Evolutionary conservation across 345 rosid genomes (phyloP), one percentile per base, ranked within the genome.

Genomic region (Lumnitzera racemosa): DNA sequence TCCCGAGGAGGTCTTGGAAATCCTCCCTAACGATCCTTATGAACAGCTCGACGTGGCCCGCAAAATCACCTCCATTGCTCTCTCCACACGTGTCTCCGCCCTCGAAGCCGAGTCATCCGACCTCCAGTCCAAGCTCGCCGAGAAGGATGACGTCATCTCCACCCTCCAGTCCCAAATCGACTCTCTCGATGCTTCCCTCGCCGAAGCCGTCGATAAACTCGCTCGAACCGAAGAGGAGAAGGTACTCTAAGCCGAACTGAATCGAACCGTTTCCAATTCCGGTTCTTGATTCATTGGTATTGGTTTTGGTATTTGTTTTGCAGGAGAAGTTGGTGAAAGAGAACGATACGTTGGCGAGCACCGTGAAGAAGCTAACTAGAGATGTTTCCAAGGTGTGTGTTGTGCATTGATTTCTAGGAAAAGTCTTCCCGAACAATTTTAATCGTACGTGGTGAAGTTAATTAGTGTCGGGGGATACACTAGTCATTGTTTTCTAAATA

Each of bases 21-120:
- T 82, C 11, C 57, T 92, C 65, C 98, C 98, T n/a, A 71, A 94
- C 9, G 96, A 92, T 85, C 98, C 96, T 0, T 92, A 83, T 70
- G 87, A 89, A 20, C 98, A 92, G 63, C 94, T 92, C 15, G 98
- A 92, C 69, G 86, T 92, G 70, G 98, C 98, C 48, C 96, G 98
- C 54, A 92, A 89, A 49, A 92, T 89, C 88, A 92, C 96, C 15
- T 92, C 98, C 69, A 69, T 92, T 64, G 98, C 98, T 20, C 86
- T 92, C 67, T 72, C 96, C 23, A 72, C 96, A 27, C 96, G 98
- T 59, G 85, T 92, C 77, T 85, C 90, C 6, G 57, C 80, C 16
- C 96, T 92, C 56, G 98, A 92, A 81, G 68, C 90, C 4, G 96
- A 89, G 72, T 76, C 85, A 36, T 78, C 85, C 59, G 76, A 70